Base-by-base conservation (phyloP, 805 yeast genomes). In the Diddensiella caesifluorescens region DNA sequence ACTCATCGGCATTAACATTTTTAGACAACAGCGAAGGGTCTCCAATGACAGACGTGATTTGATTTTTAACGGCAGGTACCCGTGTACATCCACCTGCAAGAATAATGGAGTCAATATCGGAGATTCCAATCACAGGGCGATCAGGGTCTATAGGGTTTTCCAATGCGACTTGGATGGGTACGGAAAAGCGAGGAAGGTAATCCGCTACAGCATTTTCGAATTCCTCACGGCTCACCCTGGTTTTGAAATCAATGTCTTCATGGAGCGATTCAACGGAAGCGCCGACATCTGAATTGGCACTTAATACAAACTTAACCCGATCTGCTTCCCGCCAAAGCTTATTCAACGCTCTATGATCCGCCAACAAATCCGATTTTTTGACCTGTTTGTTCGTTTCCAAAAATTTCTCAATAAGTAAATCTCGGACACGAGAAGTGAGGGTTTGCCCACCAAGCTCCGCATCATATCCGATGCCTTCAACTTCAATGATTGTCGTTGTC, bases 1-100 rank as follows among this genome's bases (percentile, higher is more conserved):
- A 80, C 66, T 92, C 98, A 63, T 92, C 98, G 0, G 98, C 92
- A 62, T 92, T 92, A 34, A 92, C 94, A 39, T 81, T 85, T 61
- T 81, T 87, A 18, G 95, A 72, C 20, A 51, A 22, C 2, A 38
- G 22, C 29, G 89, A 69, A 38, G 68, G 58, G 2, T 76, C 80
- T 15, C 75, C 76, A 31, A 80, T 64, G 33, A 78, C 66, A 2
- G 73, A 58, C 1, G 59, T 47, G 45, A 86, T 65, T 26, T 38
- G 26, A 43, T 75, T 71, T 62, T 87, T 92, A 35, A 92, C 83
- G 55, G 83, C 73, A 12, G 98, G 98, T 22, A 87, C 84, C 60
- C 98, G 77, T 4, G 90, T 78, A 0, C 95, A 77, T 1, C 98
- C 98, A 49, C 98, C 98, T 32, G 84, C 75, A 42, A 89, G 70